A percentile compares a stretch with the other conserved stretches of the same genome.
phyloP scores from a whole-genome alignment of 192 early-diverging fungal species.

The Thamnidium elegans region DNA sequence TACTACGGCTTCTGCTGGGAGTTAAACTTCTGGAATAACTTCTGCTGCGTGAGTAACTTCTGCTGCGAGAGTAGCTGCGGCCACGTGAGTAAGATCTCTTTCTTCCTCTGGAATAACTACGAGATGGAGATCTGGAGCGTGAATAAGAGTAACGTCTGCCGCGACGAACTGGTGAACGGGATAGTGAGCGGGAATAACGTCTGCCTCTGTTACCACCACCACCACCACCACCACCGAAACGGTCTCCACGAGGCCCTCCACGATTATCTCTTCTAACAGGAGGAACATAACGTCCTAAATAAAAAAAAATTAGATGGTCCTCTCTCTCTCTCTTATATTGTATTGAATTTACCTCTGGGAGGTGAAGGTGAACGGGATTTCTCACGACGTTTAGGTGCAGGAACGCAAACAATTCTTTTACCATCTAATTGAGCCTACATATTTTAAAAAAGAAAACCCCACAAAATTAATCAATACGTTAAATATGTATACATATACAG shows the following conservation, averaged over 20 bases:
- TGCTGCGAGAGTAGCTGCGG: slow-evolving; percentile 26
- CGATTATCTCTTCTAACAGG: slow-evolving; percentile 20
- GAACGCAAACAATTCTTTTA: slow-evolving; percentile 23
- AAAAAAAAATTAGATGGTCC: not conserved
- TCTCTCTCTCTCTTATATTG: not conserved
- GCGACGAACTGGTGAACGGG: slow-evolving; percentile 31
- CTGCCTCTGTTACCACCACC: slow-evolving; percentile 20
- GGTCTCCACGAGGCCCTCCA: slow-evolving; percentile 16
- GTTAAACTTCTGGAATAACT: slow-evolving; percentile 15
- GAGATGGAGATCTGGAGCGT: slow-evolving; percentile 32
- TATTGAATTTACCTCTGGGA: slow-evolving; percentile 13
- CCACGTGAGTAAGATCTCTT: slow-evolving; percentile 19
- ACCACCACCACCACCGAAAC: slow-evolving; percentile 13
- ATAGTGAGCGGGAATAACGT: slow-evolving; percentile 23
- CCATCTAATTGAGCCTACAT: slow-evolving; percentile 48
- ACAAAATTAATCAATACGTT: slow-evolving; percentile 1
- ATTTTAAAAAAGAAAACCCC: not conserved
- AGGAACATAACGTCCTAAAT: slow-evolving; percentile 17
- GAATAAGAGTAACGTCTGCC: slow-evolving; percentile 34
- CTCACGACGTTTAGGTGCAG: slow-evolving; percentile 31
- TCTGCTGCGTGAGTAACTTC: slow-evolving; percentile 27
- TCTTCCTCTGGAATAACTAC: slow-evolving; percentile 33
- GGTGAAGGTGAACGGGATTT: slow-evolving; percentile 25
- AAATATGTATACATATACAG: slow-evolving; percentile 1
- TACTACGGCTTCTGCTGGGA: slow-evolving; percentile 22